These are phyloP conservation scores for Sporisorium graminicola DNA, from an alignment of 1,284 basidiomycete species.

Conservation along the genomic window DNA sequence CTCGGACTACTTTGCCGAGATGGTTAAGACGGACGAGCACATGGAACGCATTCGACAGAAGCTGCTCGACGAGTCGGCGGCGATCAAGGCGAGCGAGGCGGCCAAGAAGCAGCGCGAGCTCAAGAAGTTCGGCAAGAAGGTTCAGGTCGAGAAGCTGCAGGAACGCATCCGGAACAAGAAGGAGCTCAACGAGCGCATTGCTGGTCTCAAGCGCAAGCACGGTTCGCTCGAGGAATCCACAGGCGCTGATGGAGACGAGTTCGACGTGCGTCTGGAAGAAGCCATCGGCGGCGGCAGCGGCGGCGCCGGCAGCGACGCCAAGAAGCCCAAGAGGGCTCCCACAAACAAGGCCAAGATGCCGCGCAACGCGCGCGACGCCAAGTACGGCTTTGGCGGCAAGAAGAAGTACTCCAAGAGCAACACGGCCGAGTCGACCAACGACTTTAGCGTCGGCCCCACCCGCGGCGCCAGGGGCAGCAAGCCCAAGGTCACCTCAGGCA, in stretches of 20 bases:
- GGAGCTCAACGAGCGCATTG: slow-evolving; percentile 76
- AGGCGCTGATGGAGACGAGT: slow-evolving; percentile 73
- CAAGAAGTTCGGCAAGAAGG: slow-evolving; percentile 98
- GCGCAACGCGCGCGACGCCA: slow-evolving; percentile 56
- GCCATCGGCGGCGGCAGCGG: slow-evolving; percentile 59
- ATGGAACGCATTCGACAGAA: slow-evolving; percentile 96
- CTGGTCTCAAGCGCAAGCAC: slow-evolving; percentile 75
- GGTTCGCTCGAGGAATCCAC: slow-evolving; percentile 61
- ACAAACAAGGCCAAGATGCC: slow-evolving; percentile 61
- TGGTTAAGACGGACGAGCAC: slow-evolving; percentile 97
- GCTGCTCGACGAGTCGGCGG: slow-evolving; percentile 87
- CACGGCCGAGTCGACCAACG: slow-evolving; percentile 64
- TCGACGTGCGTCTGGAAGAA: slow-evolving; percentile 80
- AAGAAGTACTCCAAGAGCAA: slow-evolving; percentile 65
- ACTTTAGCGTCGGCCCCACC: slow-evolving; percentile 50
- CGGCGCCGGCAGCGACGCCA: neutral
- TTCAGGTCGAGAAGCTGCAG: slow-evolving; percentile 86
- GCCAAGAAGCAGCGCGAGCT: slow-evolving; percentile 92
- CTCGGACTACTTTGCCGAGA: slow-evolving; percentile 95
- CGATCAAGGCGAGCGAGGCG: slow-evolving; percentile 91
- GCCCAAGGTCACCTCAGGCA: slow-evolving; percentile 27
- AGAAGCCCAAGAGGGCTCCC: slow-evolving; percentile 19
- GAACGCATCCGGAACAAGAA: slow-evolving; percentile 83
- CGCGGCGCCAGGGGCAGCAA: slow-evolving; percentile 39
- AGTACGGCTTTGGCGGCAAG: slow-evolving; percentile 68